Percentiles rank a stretch among this genome's conserved stretches.
Conservation (phyloP, 345 rosid genomes). For the Microthlaspi erraticum region DNA sequence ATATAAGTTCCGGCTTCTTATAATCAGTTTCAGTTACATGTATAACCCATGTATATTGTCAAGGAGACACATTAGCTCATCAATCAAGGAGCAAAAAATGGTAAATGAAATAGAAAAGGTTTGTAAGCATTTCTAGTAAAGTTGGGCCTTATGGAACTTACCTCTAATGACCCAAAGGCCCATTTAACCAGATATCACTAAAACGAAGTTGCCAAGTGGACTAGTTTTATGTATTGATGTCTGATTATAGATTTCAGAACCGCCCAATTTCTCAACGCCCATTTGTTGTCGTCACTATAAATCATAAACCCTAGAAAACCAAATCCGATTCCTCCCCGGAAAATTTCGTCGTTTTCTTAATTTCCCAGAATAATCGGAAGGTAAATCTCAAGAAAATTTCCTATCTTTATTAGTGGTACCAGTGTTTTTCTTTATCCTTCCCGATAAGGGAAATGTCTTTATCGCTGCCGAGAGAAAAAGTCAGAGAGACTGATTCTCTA, state of each 20-base stretch:
- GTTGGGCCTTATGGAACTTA: conserved; percentile 20
- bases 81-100: neutral
- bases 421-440: neutral
- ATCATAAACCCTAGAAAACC: conserved; percentile 42
- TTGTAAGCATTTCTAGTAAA: neutral
- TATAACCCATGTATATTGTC: too few species aligned
- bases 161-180: conserved; percentile 19
- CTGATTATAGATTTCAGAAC: neutral
- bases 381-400: conserved; percentile 13
- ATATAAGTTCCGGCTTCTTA: too few species aligned
- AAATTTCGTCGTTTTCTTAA: conserved; percentile 17
- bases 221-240: neutral
- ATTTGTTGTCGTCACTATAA: conserved; percentile 20
- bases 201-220: conserved; percentile 10
- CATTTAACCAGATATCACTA: neutral
- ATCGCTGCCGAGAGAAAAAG: conserved; percentile 2
- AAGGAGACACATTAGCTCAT: too few species aligned
- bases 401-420: neutral
- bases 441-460: neutral
- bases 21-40: too few species aligned
- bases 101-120: neutral
- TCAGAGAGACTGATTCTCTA: conserved; percentile 28
- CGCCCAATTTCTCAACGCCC: conserved; percentile 17
- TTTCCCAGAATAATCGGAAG: conserved; percentile 30
- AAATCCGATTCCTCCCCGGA: neutral